A percentile compares a stretch with the other conserved stretches of the same genome.
These are phyloP conservation scores for Pezicula rhizophila DNA, from an alignment of 2,329 filamentous ascomycete genomes.

Conservation along the genomic window DNA sequence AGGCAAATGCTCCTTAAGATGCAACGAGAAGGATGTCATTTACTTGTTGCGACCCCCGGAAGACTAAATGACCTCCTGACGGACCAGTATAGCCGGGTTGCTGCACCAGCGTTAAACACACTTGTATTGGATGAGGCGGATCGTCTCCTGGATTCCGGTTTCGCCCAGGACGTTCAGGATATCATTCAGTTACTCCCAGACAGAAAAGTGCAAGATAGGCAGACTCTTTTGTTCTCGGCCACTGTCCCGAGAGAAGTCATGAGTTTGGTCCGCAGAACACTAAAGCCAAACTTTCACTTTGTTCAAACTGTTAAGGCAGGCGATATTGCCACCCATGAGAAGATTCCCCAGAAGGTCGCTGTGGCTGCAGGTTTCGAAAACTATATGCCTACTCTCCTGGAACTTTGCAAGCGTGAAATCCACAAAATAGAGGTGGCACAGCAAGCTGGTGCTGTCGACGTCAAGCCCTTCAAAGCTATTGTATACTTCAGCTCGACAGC, in stretches of 20 bases:
- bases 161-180: conserved; percentile 56
- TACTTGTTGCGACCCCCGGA: conserved; percentile 87
- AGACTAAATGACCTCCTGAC: conserved; percentile 72
- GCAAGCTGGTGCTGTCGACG: not conserved
- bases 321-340: conserved; percentile 79
- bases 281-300: conserved; percentile 82
- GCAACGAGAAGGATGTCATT: conserved; percentile 69
- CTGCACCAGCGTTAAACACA: conserved; percentile 64
- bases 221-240: conserved; percentile 92
- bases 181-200: conserved; percentile 61
- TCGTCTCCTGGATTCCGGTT: conserved; percentile 94
- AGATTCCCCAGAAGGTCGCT: conserved; percentile 74
- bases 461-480: conserved; percentile 75
- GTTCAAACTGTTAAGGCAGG: conserved; percentile 78
- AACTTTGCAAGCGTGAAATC: conserved; percentile 36
- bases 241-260: conserved; percentile 85
- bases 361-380: conserved; percentile 67
- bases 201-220: conserved; percentile 58
- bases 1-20: conserved; percentile 24
- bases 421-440: conserved; percentile 9
- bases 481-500: conserved; percentile 80
- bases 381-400: conserved; percentile 63
- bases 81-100: conserved; percentile 41
- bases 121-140: conserved; percentile 96
- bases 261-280: conserved; percentile 62